phyloP scores from a whole-genome alignment of 108 stramenopile species.

The Discostella stelligeroides region DNA sequence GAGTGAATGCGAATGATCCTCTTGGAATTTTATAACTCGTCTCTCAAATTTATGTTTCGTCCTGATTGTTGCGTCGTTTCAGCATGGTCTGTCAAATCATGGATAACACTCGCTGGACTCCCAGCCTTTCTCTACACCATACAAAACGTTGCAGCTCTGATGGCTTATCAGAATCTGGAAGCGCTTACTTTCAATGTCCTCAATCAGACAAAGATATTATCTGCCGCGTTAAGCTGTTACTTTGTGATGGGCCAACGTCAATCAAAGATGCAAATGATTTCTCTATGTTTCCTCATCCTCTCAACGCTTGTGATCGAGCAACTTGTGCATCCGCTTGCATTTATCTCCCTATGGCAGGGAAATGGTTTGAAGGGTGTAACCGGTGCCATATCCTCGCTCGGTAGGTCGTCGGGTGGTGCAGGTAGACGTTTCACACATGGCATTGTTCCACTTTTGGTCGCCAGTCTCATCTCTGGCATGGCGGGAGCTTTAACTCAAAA shows the following conservation, averaged over 20 bases:
- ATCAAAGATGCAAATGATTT: constrained; percentile 69
- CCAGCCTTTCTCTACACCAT: constrained; percentile 78
- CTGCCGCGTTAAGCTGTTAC: constrained; percentile 85
- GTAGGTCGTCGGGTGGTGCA: not conserved
- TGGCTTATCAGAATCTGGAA: constrained; percentile 76
- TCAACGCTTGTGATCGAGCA: constrained; percentile 67
- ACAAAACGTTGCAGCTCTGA: constrained; percentile 74
- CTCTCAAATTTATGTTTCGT: not conserved
- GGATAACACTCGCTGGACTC: constrained; percentile 59
- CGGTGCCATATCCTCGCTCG: constrained; percentile 14
- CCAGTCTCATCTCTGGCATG: constrained; percentile 78
- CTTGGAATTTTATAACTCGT: not conserved
- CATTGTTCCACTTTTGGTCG: constrained; percentile 63
- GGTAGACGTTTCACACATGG: constrained; percentile 51
- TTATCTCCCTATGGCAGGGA: constrained; percentile 15
- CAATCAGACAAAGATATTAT: constrained; percentile 93
- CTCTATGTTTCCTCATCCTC: constrained; percentile 66
- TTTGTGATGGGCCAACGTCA: constrained; percentile 76
- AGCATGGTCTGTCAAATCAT: constrained; percentile 57
- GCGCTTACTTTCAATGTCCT: constrained; percentile 86
- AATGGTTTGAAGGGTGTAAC: constrained; percentile 19
- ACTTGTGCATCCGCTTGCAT: constrained; percentile 40
- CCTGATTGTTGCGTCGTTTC: constrained; percentile 1
- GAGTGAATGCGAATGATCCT: constrained; percentile 1
- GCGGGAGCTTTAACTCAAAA: constrained; percentile 83